A percentile compares a stretch with the other conserved stretches of the same genome.
Evolutionary conservation across 768 basidiomycete species (phyloP).

Genomic region (Pholiota molesta): DNA sequence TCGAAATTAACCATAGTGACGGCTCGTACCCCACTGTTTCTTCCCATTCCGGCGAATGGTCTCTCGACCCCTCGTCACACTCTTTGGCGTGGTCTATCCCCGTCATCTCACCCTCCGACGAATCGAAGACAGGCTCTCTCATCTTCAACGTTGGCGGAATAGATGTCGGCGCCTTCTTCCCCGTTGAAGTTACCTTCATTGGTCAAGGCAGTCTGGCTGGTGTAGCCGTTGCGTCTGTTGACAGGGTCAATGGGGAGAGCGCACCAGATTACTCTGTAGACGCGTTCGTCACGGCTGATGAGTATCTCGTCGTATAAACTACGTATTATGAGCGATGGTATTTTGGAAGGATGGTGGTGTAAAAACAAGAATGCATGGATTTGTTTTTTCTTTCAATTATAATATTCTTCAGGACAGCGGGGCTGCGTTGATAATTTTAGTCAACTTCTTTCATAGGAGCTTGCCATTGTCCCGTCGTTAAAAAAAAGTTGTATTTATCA

Average conservation of each 20-base stretch:
- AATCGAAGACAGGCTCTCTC: slow-evolving; percentile 76
- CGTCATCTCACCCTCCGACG: slow-evolving; percentile 59
- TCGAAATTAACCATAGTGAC: slow-evolving; percentile 39
- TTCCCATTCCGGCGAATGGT: slow-evolving; percentile 78
- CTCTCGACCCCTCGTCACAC: slow-evolving; percentile 77
- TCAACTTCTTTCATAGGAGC: too few relatives aligned
- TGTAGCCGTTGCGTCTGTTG: slow-evolving; percentile 63
- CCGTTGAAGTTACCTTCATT: slow-evolving; percentile 82
- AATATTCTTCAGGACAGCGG: too few relatives aligned
- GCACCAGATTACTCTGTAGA: slow-evolving; percentile 54
- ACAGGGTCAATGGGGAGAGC: slow-evolving; percentile 49
- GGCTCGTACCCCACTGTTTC: slow-evolving; percentile 88
- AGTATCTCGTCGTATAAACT: slow-evolving; percentile 57
- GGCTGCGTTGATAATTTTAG: too few relatives aligned
- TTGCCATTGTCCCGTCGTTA: too few relatives aligned
- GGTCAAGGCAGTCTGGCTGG: slow-evolving; percentile 83
- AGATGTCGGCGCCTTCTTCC: slow-evolving; percentile 88
- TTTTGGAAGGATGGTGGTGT: not conserved
- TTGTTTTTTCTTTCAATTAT: not conserved
- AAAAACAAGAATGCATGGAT: not conserved
- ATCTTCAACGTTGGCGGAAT: slow-evolving; percentile 90
- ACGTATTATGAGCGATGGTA: not conserved
- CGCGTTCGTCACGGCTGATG: slow-evolving; percentile 52
- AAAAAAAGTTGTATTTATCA: too few relatives aligned
- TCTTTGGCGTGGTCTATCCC: slow-evolving; percentile 87